Evolutionary conservation across 495 filamentous ascomycete genomes (phyloP).

Genomic region (Daldinia caldariorum): DNA sequence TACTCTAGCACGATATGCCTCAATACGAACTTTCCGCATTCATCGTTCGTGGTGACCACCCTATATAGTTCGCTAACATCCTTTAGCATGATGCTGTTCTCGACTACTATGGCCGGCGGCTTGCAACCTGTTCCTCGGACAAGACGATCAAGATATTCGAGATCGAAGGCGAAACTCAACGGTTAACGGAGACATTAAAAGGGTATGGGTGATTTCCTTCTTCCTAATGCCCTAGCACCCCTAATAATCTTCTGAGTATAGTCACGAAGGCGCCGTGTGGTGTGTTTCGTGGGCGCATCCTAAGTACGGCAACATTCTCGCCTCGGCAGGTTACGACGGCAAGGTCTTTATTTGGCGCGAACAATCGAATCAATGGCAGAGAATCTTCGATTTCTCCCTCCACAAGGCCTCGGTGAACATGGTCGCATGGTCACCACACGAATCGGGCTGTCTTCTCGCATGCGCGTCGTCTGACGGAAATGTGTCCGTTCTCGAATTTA

Average conservation of each 20-base stretch:
- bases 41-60: not conserved
- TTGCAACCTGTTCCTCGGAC: constrained; percentile 97
- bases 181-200: constrained; percentile 90
- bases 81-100: constrained; percentile 93
- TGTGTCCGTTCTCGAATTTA: constrained; percentile 93
- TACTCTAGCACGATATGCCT: constrained; percentile 1
- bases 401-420: constrained; percentile 97
- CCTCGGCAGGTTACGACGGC: constrained; percentile 92
- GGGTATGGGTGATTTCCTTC: constrained; percentile 67
- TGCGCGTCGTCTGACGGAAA: constrained; percentile 93
- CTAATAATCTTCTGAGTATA: constrained; percentile 51
- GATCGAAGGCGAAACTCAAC: constrained; percentile 92
- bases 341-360: constrained; percentile 99
- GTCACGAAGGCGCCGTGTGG: constrained; percentile 96
- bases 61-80: constrained; percentile 27
- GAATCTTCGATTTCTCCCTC: constrained; percentile 87
- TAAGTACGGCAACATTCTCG: constrained; percentile 97
- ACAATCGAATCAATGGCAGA: constrained; percentile 75
- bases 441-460: constrained; percentile 91
- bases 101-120: constrained; percentile 96
- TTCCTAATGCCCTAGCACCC: constrained; percentile 10
- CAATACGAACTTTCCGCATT: not conserved
- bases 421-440: constrained; percentile 96
- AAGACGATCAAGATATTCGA: constrained; percentile 99
- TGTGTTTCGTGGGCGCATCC: constrained; percentile 97